phyloP scores from a whole-genome alignment of 805 yeast species.

The Starmerella floricola region DNA sequence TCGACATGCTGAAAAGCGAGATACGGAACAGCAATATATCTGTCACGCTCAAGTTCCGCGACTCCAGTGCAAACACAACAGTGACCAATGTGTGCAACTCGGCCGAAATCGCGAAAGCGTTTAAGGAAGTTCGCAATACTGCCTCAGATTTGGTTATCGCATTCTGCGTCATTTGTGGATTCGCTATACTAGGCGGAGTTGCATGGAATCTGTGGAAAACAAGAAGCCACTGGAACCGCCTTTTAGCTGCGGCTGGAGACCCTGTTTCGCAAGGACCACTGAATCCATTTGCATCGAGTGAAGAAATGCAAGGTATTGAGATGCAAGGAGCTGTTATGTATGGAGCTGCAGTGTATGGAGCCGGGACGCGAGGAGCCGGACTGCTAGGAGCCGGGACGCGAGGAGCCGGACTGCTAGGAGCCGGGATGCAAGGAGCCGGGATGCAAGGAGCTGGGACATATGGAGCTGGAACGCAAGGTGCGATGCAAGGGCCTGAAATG shows the following conservation, averaged over 20 bases:
- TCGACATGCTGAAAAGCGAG: conserved; percentile 36
- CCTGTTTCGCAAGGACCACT: too few relatives aligned
- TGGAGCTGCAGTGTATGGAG: too few relatives aligned
- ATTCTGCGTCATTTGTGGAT: conserved; percentile 10
- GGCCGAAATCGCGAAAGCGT: not conserved
- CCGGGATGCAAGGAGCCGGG: too few relatives aligned
- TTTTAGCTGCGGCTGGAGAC: conserved; percentile 7
- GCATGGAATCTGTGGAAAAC: conserved; percentile 6
- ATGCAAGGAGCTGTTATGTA: too few relatives aligned
- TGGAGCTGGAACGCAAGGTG: too few relatives aligned
- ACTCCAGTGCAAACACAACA: not conserved
- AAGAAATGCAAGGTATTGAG: too few relatives aligned
- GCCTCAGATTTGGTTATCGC: not conserved
- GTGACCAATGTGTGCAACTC: conserved; percentile 3
- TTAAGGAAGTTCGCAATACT: conserved; percentile 2
- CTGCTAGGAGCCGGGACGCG: too few relatives aligned
- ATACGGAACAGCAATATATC: conserved; percentile 24
- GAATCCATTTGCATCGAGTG: too few relatives aligned
- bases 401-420: too few relatives aligned
- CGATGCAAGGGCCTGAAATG: too few relatives aligned
- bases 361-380: too few relatives aligned
- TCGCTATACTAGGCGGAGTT: conserved; percentile 8
- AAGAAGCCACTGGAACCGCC: conserved; percentile 10
- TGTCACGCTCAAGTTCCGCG: not conserved
- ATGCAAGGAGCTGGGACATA: too few relatives aligned